phyloP scores from a whole-genome alignment of 176 grass and related monocot genomes.

The Zizania latifolia region DNA sequence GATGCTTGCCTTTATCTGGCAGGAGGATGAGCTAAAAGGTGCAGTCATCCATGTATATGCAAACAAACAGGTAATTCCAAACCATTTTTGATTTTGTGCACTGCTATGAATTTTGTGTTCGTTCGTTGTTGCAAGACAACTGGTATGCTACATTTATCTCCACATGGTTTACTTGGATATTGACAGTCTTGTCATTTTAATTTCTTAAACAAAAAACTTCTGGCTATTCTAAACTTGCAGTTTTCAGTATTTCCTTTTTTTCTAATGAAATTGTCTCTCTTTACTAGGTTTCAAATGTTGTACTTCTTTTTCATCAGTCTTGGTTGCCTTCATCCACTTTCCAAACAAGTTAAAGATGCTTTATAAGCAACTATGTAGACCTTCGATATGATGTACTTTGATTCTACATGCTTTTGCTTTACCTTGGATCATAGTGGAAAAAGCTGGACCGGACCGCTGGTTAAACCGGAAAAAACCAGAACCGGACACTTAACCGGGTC shows the following conservation, averaged over 20 bases:
- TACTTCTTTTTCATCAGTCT: background rate
- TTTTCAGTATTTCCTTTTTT: background rate
- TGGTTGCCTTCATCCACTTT: background rate
- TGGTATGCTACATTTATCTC: background rate
- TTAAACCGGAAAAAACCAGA: no score
- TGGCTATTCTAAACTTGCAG: background rate
- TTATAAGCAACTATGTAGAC: background rate
- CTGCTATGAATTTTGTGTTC: slow-evolving; percentile 6
- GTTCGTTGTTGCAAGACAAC: background rate
- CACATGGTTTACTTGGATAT: background rate
- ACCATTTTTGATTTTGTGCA: background rate
- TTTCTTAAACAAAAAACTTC: background rate
- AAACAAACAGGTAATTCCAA: slow-evolving; percentile 83
- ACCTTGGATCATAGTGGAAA: no score
- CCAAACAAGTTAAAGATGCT: background rate
- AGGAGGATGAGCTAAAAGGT: slow-evolving; percentile 99
- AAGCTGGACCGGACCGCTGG: no score
- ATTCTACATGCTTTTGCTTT: no score
- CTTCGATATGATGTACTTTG: background rate
- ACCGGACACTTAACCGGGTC: no score
- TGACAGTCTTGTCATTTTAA: background rate
- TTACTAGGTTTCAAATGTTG: background rate
- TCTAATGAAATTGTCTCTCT: background rate
- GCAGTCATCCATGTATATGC: slow-evolving; percentile 88
- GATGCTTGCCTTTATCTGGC: slow-evolving; percentile 25